phyloP scores from a whole-genome alignment of 306 rosid genomes.

The Begonia loranthoides region DNA sequence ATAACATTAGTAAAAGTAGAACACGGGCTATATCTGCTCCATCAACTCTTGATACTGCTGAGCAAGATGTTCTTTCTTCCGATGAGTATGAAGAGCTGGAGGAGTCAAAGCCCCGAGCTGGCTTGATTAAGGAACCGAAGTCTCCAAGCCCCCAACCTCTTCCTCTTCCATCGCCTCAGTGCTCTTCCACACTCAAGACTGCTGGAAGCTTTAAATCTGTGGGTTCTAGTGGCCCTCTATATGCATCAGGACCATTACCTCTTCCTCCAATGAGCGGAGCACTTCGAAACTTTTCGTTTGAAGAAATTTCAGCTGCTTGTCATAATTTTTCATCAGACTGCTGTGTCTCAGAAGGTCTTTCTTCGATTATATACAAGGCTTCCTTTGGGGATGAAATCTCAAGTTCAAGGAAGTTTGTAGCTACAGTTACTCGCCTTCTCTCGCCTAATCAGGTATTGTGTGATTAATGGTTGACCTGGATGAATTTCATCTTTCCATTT shows the following conservation, averaged over 20 bases:
- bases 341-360: constrained; percentile 76
- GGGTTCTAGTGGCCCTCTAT: constrained; percentile 53
- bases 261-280: constrained; percentile 58
- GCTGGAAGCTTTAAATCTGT: constrained; percentile 66
- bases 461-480: not conserved
- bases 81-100: constrained; percentile 69
- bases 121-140: constrained; percentile 44
- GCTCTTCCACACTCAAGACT: constrained; percentile 35
- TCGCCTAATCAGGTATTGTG: constrained; percentile 64
- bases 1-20: constrained; percentile 35
- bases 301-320: constrained; percentile 79
- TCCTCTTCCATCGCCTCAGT: constrained; percentile 87
- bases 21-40: constrained; percentile 80
- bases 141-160: constrained; percentile 76
- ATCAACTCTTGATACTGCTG: constrained; percentile 84
- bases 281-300: constrained; percentile 49
- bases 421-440: constrained; percentile 82
- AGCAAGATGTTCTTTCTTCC: constrained; percentile 52
- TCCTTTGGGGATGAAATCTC: constrained; percentile 79
- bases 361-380: constrained; percentile 74
- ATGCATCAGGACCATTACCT: constrained; percentile 79
- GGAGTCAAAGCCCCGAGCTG: constrained; percentile 45
- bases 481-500: constrained; percentile 5
- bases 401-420: constrained; percentile 73
- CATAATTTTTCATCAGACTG: constrained; percentile 67